Percentiles rank a stretch among this genome's conserved stretches.
Conservation (phyloP, 768 basidiomycete genomes). For the Antrodiella citrinella region DNA sequence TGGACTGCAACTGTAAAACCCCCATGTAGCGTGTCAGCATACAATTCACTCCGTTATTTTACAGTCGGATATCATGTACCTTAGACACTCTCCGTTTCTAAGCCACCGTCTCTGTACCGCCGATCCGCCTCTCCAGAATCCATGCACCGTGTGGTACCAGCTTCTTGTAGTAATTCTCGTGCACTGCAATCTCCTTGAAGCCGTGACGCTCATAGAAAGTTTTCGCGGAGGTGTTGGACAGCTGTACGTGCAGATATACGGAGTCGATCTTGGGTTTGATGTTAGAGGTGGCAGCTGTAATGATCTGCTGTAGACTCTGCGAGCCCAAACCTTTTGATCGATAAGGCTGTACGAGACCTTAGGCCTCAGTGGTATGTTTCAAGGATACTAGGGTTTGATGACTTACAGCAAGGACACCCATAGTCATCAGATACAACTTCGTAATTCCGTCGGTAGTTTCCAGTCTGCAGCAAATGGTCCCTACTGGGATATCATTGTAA, state of each 20-base stretch:
- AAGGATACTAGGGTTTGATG: slow-evolving; percentile 5
- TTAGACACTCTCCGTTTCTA: not conserved
- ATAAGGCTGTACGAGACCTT: slow-evolving; percentile 60
- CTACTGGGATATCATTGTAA: slow-evolving; percentile 89
- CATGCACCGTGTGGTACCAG: slow-evolving; percentile 80
- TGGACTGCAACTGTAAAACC: slow-evolving; percentile 5
- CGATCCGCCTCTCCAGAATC: slow-evolving; percentile 64
- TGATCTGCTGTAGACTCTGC: slow-evolving; percentile 57
- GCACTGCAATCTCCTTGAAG: slow-evolving; percentile 58
- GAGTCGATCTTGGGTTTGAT: slow-evolving; percentile 54
- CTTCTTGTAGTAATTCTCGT: slow-evolving; percentile 84
- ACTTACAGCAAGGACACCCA: slow-evolving; percentile 83
- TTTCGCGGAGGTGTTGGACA: slow-evolving; percentile 72
- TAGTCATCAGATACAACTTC: slow-evolving; percentile 80
- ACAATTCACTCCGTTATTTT: not conserved
- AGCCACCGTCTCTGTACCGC: slow-evolving; percentile 5
- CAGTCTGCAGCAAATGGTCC: slow-evolving; percentile 79
- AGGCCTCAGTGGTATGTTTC: slow-evolving; percentile 2
- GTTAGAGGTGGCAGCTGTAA: slow-evolving; percentile 53
- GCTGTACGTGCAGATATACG: slow-evolving; percentile 82
- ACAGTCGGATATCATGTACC: not conserved
- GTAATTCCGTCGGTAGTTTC: slow-evolving; percentile 55
- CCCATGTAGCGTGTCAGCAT: not conserved
- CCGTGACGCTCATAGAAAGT: slow-evolving; percentile 80
- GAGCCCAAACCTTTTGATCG: slow-evolving; percentile 73